These are phyloP conservation scores for Hymenoscyphus infarciens DNA, from an alignment of 2,329 filamentous ascomycete species.

Conservation along the genomic window DNA sequence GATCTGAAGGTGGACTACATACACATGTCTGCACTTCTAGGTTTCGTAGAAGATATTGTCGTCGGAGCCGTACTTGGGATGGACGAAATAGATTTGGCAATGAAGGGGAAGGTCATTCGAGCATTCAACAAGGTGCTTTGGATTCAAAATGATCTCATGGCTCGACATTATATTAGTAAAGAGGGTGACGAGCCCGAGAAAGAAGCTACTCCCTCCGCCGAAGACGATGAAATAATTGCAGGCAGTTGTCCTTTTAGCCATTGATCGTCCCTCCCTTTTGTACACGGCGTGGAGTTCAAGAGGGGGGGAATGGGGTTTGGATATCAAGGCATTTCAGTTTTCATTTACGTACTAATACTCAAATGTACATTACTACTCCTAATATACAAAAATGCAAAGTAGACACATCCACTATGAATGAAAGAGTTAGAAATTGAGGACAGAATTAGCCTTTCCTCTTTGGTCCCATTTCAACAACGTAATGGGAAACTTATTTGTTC, in stretches of 20 bases:
- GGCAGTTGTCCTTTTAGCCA: constrained; percentile 20
- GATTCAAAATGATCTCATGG: constrained; percentile 84
- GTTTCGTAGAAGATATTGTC: constrained; percentile 74
- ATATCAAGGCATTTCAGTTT: too few relatives aligned
- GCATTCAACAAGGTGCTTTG: constrained; percentile 72
- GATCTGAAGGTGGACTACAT: constrained; percentile 73
- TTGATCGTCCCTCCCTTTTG: too few relatives aligned
- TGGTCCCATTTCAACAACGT: too few relatives aligned
- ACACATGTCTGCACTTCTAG: constrained; percentile 69
- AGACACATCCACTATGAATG: too few relatives aligned
- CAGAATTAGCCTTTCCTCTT: too few relatives aligned
- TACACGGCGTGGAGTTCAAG: too few relatives aligned
- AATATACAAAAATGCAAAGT: too few relatives aligned
- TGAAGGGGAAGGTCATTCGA: constrained; percentile 71
- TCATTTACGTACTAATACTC: too few relatives aligned
- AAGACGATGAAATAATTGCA: background rate
- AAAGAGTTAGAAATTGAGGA: too few relatives aligned
- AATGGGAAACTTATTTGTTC: too few relatives aligned
- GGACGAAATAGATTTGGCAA: constrained; percentile 54
- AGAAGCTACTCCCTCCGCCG: constrained; percentile 6
- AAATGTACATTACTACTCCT: too few relatives aligned
- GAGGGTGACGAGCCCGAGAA: constrained; percentile 6
- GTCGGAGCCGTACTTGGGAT: constrained; percentile 69
- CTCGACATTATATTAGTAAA: constrained; percentile 62
- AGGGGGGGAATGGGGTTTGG: too few relatives aligned